Conservation (phyloP, 192 early-diverging fungal genomes). For the Coemansia sp. region DNA sequence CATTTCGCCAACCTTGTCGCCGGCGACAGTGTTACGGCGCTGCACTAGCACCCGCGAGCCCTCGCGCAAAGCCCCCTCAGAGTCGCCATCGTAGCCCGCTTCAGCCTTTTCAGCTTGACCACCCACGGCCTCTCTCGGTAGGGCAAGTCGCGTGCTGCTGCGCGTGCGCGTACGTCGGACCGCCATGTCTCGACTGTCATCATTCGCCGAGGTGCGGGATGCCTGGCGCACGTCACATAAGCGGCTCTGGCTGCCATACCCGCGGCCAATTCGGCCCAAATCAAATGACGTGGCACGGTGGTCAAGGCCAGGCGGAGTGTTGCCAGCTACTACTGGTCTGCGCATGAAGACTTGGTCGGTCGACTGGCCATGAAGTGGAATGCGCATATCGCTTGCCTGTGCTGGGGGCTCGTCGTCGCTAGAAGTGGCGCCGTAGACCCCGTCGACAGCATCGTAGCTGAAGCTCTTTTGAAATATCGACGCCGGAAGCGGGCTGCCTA, state of each 20-base stretch:
- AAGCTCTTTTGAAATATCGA: constrained; percentile 30
- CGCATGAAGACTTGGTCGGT: background rate
- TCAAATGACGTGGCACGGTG: constrained; percentile 53
- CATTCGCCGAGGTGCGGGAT: background rate
- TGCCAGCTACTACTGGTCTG: background rate
- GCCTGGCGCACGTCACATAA: background rate
- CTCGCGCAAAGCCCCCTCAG: constrained; percentile 26
- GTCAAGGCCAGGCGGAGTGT: constrained; percentile 14
- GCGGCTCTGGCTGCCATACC: background rate
- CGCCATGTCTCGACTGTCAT: background rate
- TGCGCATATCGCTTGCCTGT: background rate
- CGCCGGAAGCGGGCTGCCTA: constrained; percentile 25
- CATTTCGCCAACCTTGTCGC: constrained; percentile 35
- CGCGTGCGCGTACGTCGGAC: constrained; percentile 11
- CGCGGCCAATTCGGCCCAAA: constrained; percentile 31
- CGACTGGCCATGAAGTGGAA: background rate
- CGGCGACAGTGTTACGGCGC: constrained; percentile 52
- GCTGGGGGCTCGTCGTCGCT: constrained; percentile 16
- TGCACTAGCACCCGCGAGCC: constrained; percentile 31
- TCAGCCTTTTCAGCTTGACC: constrained; percentile 18
- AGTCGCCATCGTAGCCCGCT: constrained; percentile 52
- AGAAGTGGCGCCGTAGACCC: constrained; percentile 31
- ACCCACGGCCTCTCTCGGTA: constrained; percentile 1
- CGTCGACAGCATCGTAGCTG: constrained; percentile 8
- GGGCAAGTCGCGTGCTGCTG: constrained; percentile 22